Evolutionary conservation across 129 eudicot genomes (phyloP), one percentile per base, ranked within the genome.

Genomic region (Silybum marianum): DNA sequence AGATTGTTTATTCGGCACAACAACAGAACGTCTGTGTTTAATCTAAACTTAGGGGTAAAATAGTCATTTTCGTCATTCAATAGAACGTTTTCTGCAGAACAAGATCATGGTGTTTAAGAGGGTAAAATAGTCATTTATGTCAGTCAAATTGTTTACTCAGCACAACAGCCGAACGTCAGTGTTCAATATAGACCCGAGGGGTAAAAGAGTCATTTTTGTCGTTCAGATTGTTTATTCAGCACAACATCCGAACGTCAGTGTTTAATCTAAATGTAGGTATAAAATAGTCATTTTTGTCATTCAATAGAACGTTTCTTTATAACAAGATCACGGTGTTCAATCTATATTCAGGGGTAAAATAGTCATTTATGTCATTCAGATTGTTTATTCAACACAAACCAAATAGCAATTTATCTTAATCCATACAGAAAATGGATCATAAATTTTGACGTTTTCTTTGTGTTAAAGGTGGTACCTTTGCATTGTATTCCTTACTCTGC

Each of bases 391-490:
- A 51, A 6, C 19, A 51, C 62, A 51, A 51, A 51, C 19, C 62
- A 1, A 51, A 14, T 51, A 51, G 14, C 28, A 67, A 3, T 67
- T 67, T 19, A 67, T 32, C 72, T 22, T 67, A 67, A 9, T 9
- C 14, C 34, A 19, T 21, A 21, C 30, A 9, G 72, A 3, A 71
- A 46, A 5, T 28, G n/a, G 25, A 7, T 38, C 9, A 74, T 80
- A 4, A 44, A 7, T 39, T 30, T 68, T 75, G 32, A 60, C 78
- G 32, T 34, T 66, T 72, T 6, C 26, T 76, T 39, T 46, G 72
- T 83, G 51, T 63, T 85, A 34, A 75, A 91, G 97, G 97, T 75
- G 97, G 97, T 32, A 89, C 96, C 23, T 93, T 93, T 93, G 97
- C 97, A 9, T 81, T 93, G 77, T 93, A 90, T 76, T 92, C 97